Evolutionary conservation across 2,329 filamentous ascomycete genomes (phyloP).

Genomic region (Neopestalotiopsis clavispora): DNA sequence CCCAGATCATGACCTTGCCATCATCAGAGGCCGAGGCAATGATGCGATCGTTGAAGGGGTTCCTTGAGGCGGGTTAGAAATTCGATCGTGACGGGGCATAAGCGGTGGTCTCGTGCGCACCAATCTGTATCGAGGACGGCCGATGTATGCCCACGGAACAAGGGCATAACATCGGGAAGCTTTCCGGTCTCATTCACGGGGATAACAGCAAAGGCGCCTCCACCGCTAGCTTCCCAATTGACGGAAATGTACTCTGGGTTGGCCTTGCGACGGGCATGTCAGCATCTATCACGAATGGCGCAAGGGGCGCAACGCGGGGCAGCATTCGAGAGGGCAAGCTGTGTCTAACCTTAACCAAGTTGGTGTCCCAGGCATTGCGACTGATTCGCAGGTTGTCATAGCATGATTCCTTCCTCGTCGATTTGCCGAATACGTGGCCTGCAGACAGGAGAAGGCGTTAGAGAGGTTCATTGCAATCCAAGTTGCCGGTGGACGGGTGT

Average conservation of each 20-base stretch:
- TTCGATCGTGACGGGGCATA: slow-evolving; percentile 21
- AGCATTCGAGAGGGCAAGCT: neutral
- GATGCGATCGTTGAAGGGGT: slow-evolving; percentile 92
- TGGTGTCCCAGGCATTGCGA: slow-evolving; percentile 99
- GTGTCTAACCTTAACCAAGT: slow-evolving; percentile 82
- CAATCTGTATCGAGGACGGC: slow-evolving; percentile 97
- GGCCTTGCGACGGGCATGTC: slow-evolving; percentile 58
- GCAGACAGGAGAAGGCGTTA: slow-evolving; percentile 33
- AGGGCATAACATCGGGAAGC: slow-evolving; percentile 87
- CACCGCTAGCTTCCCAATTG: slow-evolving; percentile 97
- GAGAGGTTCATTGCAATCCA: slow-evolving; percentile 8
- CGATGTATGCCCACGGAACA: slow-evolving; percentile 95
- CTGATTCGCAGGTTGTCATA: slow-evolving; percentile 98
- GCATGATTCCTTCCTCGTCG: slow-evolving; percentile 95
- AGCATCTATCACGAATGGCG: slow-evolving; percentile 21
- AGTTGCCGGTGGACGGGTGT: slow-evolving; percentile 26
- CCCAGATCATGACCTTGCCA: slow-evolving; percentile 96
- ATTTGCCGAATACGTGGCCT: slow-evolving; percentile 98
- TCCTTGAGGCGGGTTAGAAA: slow-evolving; percentile 60
- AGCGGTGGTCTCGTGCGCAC: slow-evolving; percentile 52
- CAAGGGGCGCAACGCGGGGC: neutral
- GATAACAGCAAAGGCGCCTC: slow-evolving; percentile 95
- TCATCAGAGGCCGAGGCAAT: slow-evolving; percentile 96
- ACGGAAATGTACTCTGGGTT: slow-evolving; percentile 96
- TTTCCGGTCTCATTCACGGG: slow-evolving; percentile 89